Base-by-base conservation (phyloP, 495 filamentous ascomycete species). In the Sordaria brevicollis region DNA sequence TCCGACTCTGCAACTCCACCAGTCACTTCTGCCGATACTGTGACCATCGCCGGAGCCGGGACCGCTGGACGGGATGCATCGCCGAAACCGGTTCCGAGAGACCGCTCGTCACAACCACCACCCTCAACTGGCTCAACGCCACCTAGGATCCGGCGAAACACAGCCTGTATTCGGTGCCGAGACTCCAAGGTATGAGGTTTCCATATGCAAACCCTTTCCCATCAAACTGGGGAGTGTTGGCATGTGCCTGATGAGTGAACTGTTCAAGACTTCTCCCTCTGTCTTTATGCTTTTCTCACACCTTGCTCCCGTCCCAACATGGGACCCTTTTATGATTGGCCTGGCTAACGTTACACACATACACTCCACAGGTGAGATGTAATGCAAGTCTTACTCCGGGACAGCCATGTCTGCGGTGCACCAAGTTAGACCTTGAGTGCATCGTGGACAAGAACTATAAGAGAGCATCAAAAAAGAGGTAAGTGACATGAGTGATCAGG, bases 381-480 rank as follows among this genome's bases (percentile, higher is more conserved):
- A 84, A 81, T 68, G 77, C 82, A 39, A 81, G 80, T 65, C 71
- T 76, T 4, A 73, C 76, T n/a, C 74, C 81, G 5, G 73, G 76
- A 25, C 76, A 80, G 65, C 78, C 81, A 21, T 84, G 82, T 67
- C 76, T 79, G 35, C 76, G 82, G 34, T 84, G 82, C 66, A 71
- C 79, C 69, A 84, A 83, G 72, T 76, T 84, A 65, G 78, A 80
- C 72, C 75, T 81, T 36, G 73, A 77, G 13, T 84, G 82, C 41
- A 74, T 84, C 4, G 81, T 84, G 33, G 81, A 84, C 41, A 83
- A 80, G 70, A 78, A 78, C 71, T 80, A 84, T 67, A 84, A 83
- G 73, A 76, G 82, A 33, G 75, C 81, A 36, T 81, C 79, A 13
- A 75, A 80, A 35, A 74, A 78, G 72, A 83, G 81, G 80, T 81